These are phyloP conservation scores for Rhodotorula paludigena DNA, from an alignment of 768 basidiomycete species.

Conservation along the genomic window DNA sequence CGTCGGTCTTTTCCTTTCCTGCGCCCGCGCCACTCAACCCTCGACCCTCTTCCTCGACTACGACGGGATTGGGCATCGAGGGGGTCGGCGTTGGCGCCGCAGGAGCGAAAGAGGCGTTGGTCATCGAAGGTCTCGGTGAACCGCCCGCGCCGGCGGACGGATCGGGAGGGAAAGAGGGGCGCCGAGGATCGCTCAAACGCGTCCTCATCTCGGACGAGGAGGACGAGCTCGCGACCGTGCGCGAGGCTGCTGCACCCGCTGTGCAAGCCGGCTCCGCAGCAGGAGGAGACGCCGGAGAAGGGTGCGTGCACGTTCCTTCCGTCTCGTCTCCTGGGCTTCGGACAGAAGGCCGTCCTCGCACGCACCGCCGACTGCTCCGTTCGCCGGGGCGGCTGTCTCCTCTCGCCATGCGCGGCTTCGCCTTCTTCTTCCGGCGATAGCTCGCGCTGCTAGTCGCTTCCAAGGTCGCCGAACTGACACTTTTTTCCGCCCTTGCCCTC, in stretches of 20 bases:
- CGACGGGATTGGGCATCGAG: neutral
- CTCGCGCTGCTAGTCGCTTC: too few species aligned
- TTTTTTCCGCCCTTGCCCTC: neutral
- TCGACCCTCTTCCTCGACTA: neutral
- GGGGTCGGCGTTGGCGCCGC: neutral
- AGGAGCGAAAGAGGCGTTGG: neutral
- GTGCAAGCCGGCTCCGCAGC: neutral
- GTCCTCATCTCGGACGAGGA: conserved; percentile 2
- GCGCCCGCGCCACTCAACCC: too few species aligned
- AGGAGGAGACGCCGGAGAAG: too few species aligned
- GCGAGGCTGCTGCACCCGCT: neutral
- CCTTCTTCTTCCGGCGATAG: neutral
- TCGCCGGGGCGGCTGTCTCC: neutral
- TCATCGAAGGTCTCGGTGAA: conserved; percentile 16
- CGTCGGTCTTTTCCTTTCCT: neutral
- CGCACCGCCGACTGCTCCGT: too few species aligned
- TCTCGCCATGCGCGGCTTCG: neutral
- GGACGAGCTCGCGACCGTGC: neutral
- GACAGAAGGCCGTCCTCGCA: too few species aligned
- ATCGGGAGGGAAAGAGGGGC: neutral
- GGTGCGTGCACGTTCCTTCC: neutral
- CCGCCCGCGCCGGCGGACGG: neutral
- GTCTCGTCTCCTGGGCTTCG: neutral
- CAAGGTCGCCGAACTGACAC: neutral
- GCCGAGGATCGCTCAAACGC: conserved; percentile 12